Conservation (phyloP, 2,329 filamentous ascomycete genomes). For the Stemphylium beticola region DNA sequence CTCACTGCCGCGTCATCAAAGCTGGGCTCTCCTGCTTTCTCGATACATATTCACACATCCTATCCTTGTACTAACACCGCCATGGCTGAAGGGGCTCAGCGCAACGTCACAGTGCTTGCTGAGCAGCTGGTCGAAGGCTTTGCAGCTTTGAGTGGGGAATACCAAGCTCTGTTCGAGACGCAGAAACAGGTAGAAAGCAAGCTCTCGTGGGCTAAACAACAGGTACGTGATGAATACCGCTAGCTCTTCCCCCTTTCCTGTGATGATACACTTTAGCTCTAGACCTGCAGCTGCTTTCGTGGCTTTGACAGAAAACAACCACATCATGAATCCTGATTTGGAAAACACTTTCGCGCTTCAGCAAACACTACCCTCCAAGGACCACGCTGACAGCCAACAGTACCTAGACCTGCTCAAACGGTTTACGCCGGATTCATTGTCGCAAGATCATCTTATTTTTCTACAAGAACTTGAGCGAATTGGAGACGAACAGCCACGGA, state of each 20-base stretch:
- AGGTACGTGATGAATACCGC: slow-evolving; percentile 47
- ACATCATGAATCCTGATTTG: slow-evolving; percentile 50
- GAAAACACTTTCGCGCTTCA: slow-evolving; percentile 8
- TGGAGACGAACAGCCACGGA: slow-evolving; percentile 35
- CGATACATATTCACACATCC: neutral
- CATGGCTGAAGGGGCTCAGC: slow-evolving; percentile 38
- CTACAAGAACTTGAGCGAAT: slow-evolving; percentile 48
- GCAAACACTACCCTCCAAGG: neutral
- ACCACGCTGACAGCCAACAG: slow-evolving; percentile 37
- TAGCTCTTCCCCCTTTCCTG: slow-evolving; percentile 24
- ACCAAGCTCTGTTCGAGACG: slow-evolving; percentile 53
- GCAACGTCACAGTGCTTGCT: slow-evolving; percentile 41
- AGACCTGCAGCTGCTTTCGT: slow-evolving; percentile 57
- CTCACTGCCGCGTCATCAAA: slow-evolving; percentile 34
- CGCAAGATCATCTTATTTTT: slow-evolving; percentile 49
- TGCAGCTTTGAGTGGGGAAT: slow-evolving; percentile 55
- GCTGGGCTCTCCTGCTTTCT: slow-evolving; percentile 19
- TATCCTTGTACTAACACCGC: slow-evolving; percentile 15
- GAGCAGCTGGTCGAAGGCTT: slow-evolving; percentile 56
- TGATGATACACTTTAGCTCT: slow-evolving; percentile 60
- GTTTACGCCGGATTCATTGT: slow-evolving; percentile 47
- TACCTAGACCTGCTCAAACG: slow-evolving; percentile 50
- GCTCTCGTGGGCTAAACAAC: slow-evolving; percentile 56
- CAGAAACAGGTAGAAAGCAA: slow-evolving; percentile 55
- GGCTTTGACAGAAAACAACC: slow-evolving; percentile 54